phyloP scores from a whole-genome alignment of 148 eudicot species.

The Camellia sinensis region DNA sequence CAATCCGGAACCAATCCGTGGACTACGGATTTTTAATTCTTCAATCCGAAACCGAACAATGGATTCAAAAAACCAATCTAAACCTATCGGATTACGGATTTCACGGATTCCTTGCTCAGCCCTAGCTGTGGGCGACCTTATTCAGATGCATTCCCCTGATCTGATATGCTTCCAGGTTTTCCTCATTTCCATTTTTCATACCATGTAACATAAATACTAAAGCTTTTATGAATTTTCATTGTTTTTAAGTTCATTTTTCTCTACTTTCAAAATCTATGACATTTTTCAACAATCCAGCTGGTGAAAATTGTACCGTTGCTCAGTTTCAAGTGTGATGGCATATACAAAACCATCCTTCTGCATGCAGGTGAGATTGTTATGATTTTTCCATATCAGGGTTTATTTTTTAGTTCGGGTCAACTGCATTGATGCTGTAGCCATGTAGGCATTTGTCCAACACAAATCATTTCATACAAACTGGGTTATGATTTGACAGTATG shows the following conservation, averaged over 20 bases:
- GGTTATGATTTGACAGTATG: background rate
- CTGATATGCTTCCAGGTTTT: slow-evolving; percentile 88
- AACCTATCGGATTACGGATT: no score
- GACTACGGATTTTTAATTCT: no score
- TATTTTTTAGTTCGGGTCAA: background rate
- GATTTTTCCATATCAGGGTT: no score
- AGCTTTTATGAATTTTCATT: background rate
- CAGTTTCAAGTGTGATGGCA: slow-evolving; percentile 48
- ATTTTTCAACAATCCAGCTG: slow-evolving; percentile 62
- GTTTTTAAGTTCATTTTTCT: background rate
- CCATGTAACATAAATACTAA: background rate
- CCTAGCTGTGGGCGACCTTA: no score
- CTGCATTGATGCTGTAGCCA: background rate
- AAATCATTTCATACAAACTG: background rate
- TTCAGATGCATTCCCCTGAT: slow-evolving; percentile 80
- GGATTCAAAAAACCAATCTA: no score
- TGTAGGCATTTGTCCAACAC: background rate
- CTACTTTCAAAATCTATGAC: slow-evolving; percentile 60
- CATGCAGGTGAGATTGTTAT: slow-evolving; percentile 72
- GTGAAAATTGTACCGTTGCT: slow-evolving; percentile 81
- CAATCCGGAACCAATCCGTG: no score
- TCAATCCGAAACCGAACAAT: no score
- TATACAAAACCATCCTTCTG: slow-evolving; percentile 60
- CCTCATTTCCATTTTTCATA: slow-evolving; percentile 10
- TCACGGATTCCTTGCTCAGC: no score